Evolutionary conservation across 306 rosid species (phyloP).

Genomic region (Vachellia collinsii): DNA sequence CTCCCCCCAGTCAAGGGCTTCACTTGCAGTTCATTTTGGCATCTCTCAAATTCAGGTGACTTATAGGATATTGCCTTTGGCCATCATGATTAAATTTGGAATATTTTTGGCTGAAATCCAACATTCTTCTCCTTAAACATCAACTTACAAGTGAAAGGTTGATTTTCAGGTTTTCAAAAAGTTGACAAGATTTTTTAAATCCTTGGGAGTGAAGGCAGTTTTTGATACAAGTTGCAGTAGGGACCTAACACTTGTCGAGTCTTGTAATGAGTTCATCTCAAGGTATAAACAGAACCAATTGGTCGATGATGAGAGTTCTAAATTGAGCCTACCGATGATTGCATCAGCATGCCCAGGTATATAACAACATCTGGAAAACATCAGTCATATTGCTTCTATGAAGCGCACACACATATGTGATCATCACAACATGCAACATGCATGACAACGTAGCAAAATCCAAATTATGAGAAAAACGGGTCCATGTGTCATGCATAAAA

Average conservation of each 20-base stretch:
- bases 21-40: constrained; percentile 87
- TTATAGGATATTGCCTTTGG: constrained; percentile 13
- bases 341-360: constrained; percentile 99
- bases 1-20: constrained; percentile 96
- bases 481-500: not conserved
- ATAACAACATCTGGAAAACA: constrained; percentile 20
- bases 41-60: constrained; percentile 80
- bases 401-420: constrained; percentile 27
- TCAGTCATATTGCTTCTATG: constrained; percentile 11
- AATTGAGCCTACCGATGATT: constrained; percentile 74
- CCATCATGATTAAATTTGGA: constrained; percentile 9
- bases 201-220: constrained; percentile 84
- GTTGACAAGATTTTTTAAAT: constrained; percentile 79
- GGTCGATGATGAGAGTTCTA: constrained; percentile 50
- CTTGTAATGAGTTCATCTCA: constrained; percentile 80
- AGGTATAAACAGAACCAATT: constrained; percentile 66
- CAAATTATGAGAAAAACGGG: not conserved
- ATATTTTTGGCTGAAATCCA: not conserved
- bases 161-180: constrained; percentile 71
- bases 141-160: constrained; percentile 19
- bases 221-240: constrained; percentile 94
- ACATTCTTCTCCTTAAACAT: constrained; percentile 10
- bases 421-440: constrained; percentile 5
- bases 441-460: not conserved
- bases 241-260: constrained; percentile 81